A percentile compares a stretch with the other conserved stretches of the same genome.
These are phyloP conservation scores for Phaffomyces antillensis DNA, from an alignment of 805 yeast species.

Conservation along the genomic window DNA sequence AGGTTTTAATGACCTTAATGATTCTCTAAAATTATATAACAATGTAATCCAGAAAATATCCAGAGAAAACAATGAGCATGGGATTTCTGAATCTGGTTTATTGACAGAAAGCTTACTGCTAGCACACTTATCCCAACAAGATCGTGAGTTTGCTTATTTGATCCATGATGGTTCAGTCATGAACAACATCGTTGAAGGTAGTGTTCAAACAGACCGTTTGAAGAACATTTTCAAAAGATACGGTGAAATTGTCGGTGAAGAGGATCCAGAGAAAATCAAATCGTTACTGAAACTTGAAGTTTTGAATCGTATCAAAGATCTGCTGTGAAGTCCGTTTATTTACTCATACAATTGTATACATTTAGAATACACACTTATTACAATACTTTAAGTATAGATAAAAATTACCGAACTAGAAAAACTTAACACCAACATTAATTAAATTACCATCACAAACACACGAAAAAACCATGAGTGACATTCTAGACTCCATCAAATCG, in stretches of 20 bases:
- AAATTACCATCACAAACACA: no score
- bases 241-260: slow-evolving; percentile 42
- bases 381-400: background rate
- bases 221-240: slow-evolving; percentile 39
- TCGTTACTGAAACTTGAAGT: slow-evolving; percentile 11
- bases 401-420: background rate
- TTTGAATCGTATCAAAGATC: slow-evolving; percentile 10
- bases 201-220: slow-evolving; percentile 32
- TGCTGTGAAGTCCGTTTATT: background rate
- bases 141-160: slow-evolving; percentile 48
- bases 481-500: slow-evolving; percentile 21
- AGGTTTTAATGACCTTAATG: slow-evolving; percentile 31
- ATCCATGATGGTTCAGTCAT: slow-evolving; percentile 40
- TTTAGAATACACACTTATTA: background rate
- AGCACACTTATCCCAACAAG: slow-evolving; percentile 36
- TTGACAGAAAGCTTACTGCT: slow-evolving; percentile 42
- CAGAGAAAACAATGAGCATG: slow-evolving; percentile 24
- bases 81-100: slow-evolving; percentile 35
- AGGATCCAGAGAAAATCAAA: slow-evolving; percentile 26
- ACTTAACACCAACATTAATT: background rate
- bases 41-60: slow-evolving; percentile 34
- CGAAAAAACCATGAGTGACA: slow-evolving; percentile 25
- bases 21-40: slow-evolving; percentile 39
- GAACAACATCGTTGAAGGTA: slow-evolving; percentile 32
- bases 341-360: no score